phyloP scores from a whole-genome alignment of 805 yeast genomes.

The Saccharomycopsis fermentans region DNA sequence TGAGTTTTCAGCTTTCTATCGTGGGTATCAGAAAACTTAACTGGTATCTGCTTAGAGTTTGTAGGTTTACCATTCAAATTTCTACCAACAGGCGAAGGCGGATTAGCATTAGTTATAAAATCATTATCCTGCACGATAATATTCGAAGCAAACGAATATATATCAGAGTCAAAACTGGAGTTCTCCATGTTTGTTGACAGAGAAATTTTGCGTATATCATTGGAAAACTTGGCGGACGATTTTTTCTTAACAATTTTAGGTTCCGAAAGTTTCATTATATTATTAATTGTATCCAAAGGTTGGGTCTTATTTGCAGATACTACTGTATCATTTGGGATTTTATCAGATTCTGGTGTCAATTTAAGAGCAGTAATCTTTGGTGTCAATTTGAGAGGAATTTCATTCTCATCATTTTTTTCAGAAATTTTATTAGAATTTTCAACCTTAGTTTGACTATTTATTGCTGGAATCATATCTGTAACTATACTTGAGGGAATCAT shows the following conservation, averaged over 20 bases:
- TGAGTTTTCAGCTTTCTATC: neutral
- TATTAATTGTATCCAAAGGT: neutral
- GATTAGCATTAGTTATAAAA: slow-evolving; percentile 18
- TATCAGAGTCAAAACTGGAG: slow-evolving; percentile 4
- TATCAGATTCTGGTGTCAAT: neutral
- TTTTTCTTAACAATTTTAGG: slow-evolving; percentile 3
- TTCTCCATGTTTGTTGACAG: neutral
- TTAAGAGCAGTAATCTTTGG: neutral
- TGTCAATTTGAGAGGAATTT: neutral
- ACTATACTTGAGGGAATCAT: neutral
- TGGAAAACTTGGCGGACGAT: neutral
- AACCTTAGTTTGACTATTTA: neutral
- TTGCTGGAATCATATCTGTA: neutral
- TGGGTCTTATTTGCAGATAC: neutral
- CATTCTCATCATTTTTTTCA: neutral
- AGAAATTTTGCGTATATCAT: neutral
- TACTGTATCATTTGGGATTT: neutral
- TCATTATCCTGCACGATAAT: slow-evolving; percentile 15
- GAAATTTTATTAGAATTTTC: neutral
- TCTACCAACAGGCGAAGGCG: slow-evolving; percentile 10
- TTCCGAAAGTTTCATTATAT: neutral
- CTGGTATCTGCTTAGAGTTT: neutral
- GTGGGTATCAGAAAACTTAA: neutral
- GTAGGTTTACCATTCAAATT: neutral
- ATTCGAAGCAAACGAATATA: slow-evolving; percentile 11